A percentile compares a stretch with the other conserved stretches of the same genome.
Conservation (phyloP, 164 flowering plant species). For the Macadamia integrifolia region DNA sequence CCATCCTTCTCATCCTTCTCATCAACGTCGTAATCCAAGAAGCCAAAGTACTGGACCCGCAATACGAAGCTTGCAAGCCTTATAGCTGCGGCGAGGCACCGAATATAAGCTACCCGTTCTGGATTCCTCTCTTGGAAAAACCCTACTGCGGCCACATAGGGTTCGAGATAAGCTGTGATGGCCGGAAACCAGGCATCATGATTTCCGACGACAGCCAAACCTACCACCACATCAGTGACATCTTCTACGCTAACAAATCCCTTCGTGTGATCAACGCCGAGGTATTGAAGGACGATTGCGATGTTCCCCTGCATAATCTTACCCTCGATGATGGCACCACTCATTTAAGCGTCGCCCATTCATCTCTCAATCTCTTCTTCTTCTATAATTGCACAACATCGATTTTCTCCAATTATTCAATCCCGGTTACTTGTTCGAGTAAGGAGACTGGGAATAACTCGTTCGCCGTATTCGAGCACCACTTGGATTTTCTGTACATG, state of each 20-base stretch:
- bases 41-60: background rate
- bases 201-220: background rate
- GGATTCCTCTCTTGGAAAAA: constrained; percentile 5
- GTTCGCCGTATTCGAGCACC: background rate
- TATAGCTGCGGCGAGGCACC: constrained; percentile 11
- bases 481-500: background rate
- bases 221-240: constrained; percentile 4
- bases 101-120: constrained; percentile 17
- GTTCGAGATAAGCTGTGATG: constrained; percentile 9
- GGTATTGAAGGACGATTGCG: background rate
- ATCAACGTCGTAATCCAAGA: background rate
- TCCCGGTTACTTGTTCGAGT: background rate
- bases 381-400: background rate
- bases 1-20: background rate
- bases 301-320: constrained; percentile 1
- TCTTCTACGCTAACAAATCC: background rate
- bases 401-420: background rate
- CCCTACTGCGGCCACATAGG: constrained; percentile 14
- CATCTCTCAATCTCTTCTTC: background rate
- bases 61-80: constrained; percentile 13
- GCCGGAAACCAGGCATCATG: constrained; percentile 1
- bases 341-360: background rate
- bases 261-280: constrained; percentile 5
- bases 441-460: background rate
- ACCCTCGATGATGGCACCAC: background rate